phyloP scores from a whole-genome alignment of 108 stramenopile species.

The Mediolabrus comicus region DNA sequence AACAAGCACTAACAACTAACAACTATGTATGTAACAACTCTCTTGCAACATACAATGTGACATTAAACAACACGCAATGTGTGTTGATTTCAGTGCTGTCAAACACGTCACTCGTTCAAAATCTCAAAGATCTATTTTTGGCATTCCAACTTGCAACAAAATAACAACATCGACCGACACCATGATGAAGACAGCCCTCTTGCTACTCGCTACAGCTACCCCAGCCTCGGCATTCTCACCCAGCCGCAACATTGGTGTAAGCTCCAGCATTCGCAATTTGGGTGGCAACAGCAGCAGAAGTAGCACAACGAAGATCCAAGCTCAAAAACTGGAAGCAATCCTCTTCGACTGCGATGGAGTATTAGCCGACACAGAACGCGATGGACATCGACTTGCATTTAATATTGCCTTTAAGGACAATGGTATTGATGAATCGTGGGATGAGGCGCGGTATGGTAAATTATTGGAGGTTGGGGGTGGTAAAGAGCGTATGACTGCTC shows the following conservation, averaged over 20 bases:
- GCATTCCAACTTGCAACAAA: too few species aligned
- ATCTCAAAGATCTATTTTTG: too few species aligned
- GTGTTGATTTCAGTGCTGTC: too few species aligned
- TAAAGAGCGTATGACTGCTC: conserved; percentile 96
- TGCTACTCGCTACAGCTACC: not conserved
- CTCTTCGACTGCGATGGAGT: conserved; percentile 94
- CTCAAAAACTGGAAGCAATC: conserved; percentile 62
- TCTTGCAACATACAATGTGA: too few species aligned
- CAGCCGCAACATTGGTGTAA: not conserved
- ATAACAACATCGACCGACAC: too few species aligned
- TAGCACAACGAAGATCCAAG: not conserved
- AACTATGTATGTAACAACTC: too few species aligned
- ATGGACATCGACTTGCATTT: conserved; percentile 89
- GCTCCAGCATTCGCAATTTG: too few species aligned
- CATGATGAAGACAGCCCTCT: conserved; percentile 2
- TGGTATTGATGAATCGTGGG: conserved; percentile 77
- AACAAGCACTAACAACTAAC: too few species aligned
- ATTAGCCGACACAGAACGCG: conserved; percentile 92
- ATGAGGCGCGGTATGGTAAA: conserved; percentile 85
- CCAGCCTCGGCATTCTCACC: not conserved
- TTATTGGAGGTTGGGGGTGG: conserved; percentile 88
- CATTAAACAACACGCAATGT: too few species aligned
- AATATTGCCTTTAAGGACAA: conserved; percentile 82
- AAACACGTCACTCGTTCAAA: too few species aligned
- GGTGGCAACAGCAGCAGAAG: not conserved